Conservation (phyloP, 768 basidiomycete species). For the Hypsizygus marmoreus region DNA sequence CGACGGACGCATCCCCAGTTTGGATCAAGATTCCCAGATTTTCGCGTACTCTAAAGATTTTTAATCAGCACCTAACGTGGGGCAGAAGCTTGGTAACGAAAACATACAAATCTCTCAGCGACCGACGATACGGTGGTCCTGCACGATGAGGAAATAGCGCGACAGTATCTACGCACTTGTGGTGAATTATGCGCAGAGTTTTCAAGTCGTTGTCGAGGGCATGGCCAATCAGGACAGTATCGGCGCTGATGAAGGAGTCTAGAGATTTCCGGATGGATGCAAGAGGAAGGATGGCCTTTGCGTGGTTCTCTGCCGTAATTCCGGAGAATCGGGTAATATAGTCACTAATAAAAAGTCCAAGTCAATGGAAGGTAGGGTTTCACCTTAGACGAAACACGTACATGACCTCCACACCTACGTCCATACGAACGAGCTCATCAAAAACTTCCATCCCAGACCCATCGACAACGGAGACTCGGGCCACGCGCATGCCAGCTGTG, state of each 20-base stretch:
- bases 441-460: constrained; percentile 72
- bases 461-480: constrained; percentile 88
- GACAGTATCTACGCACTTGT: constrained; percentile 83
- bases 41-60: constrained; percentile 68
- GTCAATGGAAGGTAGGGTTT: not conserved
- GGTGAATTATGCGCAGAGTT: constrained; percentile 86
- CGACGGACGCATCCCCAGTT: constrained; percentile 67
- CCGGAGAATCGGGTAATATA: constrained; percentile 92
- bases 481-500: constrained; percentile 89
- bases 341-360: constrained; percentile 53
- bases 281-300: constrained; percentile 68
- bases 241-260: constrained; percentile 67
- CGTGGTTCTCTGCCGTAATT: constrained; percentile 58
- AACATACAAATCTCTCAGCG: constrained; percentile 78
- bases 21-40: constrained; percentile 84
- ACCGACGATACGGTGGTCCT: constrained; percentile 76
- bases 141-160: constrained; percentile 80
- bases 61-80: constrained; percentile 11
- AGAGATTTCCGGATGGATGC: constrained; percentile 66
- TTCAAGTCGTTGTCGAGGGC: constrained; percentile 94
- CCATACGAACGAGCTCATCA: constrained; percentile 82
- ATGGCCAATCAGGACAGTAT: constrained; percentile 89
- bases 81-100: constrained; percentile 15
- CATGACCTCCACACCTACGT: constrained; percentile 79
- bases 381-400: constrained; percentile 52